These are phyloP conservation scores for Coemansia sp. DNA, from an alignment of 192 early-diverging fungal genomes.

Conservation along the genomic window DNA sequence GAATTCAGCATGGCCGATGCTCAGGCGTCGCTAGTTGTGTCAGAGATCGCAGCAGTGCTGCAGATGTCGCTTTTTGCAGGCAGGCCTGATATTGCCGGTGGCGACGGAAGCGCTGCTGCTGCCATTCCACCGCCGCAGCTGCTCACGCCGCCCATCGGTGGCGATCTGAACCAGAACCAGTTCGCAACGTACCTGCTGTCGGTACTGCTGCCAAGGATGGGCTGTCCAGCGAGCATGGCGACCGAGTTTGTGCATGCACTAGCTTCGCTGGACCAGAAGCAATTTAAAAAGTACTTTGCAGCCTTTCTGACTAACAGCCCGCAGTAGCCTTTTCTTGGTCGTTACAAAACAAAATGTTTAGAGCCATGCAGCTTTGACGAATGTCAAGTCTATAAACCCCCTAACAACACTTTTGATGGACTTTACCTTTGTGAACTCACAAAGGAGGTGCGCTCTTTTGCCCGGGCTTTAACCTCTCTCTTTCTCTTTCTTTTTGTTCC, in stretches of 20 bases:
- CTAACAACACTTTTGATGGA: too few relatives aligned
- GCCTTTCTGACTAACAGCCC: conserved; percentile 28
- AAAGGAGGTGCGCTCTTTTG: too few relatives aligned
- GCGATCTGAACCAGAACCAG: conserved; percentile 42
- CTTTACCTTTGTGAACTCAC: too few relatives aligned
- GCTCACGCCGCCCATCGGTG: conserved; percentile 26
- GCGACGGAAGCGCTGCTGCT: conserved; percentile 19
- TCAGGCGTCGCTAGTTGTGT: conserved; percentile 64
- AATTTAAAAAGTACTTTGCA: conserved; percentile 69
- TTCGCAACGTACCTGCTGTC: conserved; percentile 38
- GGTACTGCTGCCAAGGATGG: conserved; percentile 34
- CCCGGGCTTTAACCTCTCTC: too few relatives aligned
- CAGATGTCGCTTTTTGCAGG: conserved; percentile 49
- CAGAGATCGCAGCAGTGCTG: conserved; percentile 51
- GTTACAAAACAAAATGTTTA: too few relatives aligned
- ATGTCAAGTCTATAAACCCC: too few relatives aligned
- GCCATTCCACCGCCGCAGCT: conserved; percentile 29
- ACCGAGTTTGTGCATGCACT: conserved; percentile 74
- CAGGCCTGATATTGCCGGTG: conserved; percentile 25
- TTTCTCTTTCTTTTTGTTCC: conserved; percentile 14
- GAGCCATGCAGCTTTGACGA: too few relatives aligned
- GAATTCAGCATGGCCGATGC: conserved; percentile 75
- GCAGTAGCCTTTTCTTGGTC: neutral
- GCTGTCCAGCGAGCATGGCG: conserved; percentile 62
- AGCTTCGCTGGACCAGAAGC: conserved; percentile 61